phyloP scores from a whole-genome alignment of 1,284 basidiomycete species.

The Ustilago tritici region DNA sequence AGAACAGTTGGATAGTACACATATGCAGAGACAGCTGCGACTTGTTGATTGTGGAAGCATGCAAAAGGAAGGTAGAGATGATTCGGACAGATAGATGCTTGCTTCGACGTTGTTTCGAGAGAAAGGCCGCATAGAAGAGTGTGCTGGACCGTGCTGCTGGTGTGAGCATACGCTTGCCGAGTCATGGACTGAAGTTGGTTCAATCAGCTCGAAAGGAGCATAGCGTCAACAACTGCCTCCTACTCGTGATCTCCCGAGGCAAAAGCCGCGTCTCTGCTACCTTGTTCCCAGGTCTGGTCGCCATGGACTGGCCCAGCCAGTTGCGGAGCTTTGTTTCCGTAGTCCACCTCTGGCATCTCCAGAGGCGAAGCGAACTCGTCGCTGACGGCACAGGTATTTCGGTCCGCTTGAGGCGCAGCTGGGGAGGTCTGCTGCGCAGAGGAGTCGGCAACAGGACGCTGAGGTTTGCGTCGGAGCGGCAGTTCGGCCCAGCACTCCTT shows the following conservation, averaged over 20 bases:
- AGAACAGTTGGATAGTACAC: slow-evolving; percentile 4
- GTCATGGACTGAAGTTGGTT: neutral
- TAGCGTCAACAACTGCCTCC: slow-evolving; percentile 19
- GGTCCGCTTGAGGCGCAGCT: neutral
- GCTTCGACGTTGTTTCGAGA: neutral
- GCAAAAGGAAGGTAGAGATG: neutral
- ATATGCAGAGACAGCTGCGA: neutral
- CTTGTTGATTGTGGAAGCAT: neutral
- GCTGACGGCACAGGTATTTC: neutral
- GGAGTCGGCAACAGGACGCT: slow-evolving; percentile 9
- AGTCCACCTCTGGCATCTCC: neutral
- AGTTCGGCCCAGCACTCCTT: slow-evolving; percentile 63
- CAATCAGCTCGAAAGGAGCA: slow-evolving; percentile 18
- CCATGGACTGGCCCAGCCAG: neutral
- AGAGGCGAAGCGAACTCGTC: neutral
- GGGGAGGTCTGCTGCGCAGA: neutral
- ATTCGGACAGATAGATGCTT: too few species aligned
- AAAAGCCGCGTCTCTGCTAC: neutral
- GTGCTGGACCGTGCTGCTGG: neutral
- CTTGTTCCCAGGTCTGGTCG: neutral
- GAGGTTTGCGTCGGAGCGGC: slow-evolving; percentile 47
- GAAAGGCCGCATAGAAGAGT: neutral
- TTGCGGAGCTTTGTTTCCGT: neutral
- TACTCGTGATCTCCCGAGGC: slow-evolving; percentile 9
- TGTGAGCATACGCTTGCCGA: neutral